Conservation (phyloP, 495 filamentous ascomycete genomes). For the Choiromyces venosus region DNA sequence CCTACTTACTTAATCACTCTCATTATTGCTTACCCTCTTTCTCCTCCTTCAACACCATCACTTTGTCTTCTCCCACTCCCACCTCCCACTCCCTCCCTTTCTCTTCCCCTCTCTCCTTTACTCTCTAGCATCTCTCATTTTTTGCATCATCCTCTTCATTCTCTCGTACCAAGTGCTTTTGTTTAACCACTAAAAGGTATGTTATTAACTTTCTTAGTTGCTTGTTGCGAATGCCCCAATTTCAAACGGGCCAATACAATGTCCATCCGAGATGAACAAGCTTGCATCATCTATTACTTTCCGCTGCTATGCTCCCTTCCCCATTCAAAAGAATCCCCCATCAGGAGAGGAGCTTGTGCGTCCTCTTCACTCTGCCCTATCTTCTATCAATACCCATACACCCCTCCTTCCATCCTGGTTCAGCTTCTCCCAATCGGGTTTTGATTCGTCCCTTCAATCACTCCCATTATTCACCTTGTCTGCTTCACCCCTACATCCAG, state of each 20-base stretch:
- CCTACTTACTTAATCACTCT: neutral
- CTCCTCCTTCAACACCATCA: neutral
- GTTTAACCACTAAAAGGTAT: slow-evolving; percentile 18
- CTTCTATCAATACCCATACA: slow-evolving; percentile 18
- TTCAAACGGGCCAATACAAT: neutral
- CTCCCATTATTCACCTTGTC: slow-evolving; percentile 35
- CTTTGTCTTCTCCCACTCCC: neutral
- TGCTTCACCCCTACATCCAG: slow-evolving; percentile 32
- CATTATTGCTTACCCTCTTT: slow-evolving; percentile 2
- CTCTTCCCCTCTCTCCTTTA: neutral
- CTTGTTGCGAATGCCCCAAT: slow-evolving; percentile 11
- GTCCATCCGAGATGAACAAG: slow-evolving; percentile 11
- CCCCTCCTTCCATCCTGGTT: slow-evolving; percentile 41
- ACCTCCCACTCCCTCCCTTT: neutral
- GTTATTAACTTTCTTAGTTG: slow-evolving; percentile 10
- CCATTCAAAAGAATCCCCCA: slow-evolving; percentile 15
- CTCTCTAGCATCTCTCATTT: neutral
- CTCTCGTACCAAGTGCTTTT: slow-evolving; percentile 19
- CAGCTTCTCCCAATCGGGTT: slow-evolving; percentile 44
- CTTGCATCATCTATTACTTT: slow-evolving; percentile 5
- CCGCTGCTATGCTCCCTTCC: neutral
- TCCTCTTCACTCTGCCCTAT: slow-evolving; percentile 2
- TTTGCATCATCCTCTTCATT: slow-evolving; percentile 21
- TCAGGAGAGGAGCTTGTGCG: slow-evolving; percentile 32
- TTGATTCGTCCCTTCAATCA: slow-evolving; percentile 36